Base-by-base conservation (phyloP, 2,329 filamentous ascomycete genomes). In the Sporothrix protearum region DNA sequence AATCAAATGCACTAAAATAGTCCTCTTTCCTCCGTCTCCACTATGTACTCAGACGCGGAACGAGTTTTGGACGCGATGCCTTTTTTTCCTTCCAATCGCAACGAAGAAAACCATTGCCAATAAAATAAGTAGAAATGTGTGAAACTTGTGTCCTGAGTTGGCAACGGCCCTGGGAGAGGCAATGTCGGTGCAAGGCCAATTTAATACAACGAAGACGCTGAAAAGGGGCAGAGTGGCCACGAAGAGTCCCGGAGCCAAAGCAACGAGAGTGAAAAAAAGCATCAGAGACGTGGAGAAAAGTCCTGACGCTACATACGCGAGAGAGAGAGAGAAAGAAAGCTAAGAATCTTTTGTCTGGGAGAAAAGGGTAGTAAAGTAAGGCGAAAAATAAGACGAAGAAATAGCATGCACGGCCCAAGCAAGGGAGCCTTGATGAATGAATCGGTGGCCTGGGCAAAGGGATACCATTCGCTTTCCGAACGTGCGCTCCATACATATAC, bases 261-360 rank as follows among this genome's bases (percentile, higher is more conserved):
- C 16, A 33, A n/a, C 16, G 25, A 49, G 42, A 33, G 3, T 51
- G 42, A 51, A 6, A 25, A 22, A 28, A 57, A 25, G 25, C 28
- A 57, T 70, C 39, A 42, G 66, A 42, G 33, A 72, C 36, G 19
- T 53, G 49, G 19, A 22, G 49, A 53, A 53, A 53, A 53, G 2
- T 61, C 36, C 42, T 47, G 51, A 49, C 49, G 7, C 3, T 28
- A 28, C 4, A 64, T 25, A 55, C 19, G 59, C 12, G 28, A 39
- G 19, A 70, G 8, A 66, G 53, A 19, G 6, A 39, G 28, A 39
- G 19, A 70, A 3, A 66, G 53, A 19, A 2, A 39, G 28, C 57
- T 19, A 61, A 61, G 6, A 12, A 53, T 53, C 19, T 25, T 25
- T 14, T 25, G 49, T 25, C n/a, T n/a, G 22, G 49, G n/a, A 25